Conservation (phyloP, 257 asterid species). For the Mitragyna speciosa region DNA sequence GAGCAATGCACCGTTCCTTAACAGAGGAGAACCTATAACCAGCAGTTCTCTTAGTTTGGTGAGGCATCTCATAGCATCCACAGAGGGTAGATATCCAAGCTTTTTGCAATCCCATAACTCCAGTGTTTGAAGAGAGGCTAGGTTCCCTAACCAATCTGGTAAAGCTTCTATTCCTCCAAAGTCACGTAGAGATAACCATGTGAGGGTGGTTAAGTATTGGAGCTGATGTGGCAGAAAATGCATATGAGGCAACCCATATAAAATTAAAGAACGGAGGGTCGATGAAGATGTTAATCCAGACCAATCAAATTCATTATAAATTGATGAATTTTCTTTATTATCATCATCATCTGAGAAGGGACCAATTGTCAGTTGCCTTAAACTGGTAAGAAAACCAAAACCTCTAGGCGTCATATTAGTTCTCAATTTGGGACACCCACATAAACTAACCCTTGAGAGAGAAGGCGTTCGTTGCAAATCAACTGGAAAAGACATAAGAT, state of each 20-base stretch:
- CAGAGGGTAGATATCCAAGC: constrained; percentile 12
- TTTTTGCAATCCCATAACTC: rapidly evolving
- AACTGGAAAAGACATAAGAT: constrained; percentile 9
- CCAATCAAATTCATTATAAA: background rate
- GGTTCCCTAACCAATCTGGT: constrained; percentile 27
- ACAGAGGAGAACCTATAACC: background rate
- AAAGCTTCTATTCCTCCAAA: constrained; percentile 23
- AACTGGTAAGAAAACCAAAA: background rate
- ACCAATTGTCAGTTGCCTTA: background rate
- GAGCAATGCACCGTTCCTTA: background rate
- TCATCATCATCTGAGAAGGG: constrained; percentile 10
- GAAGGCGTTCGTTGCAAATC: constrained; percentile 5
- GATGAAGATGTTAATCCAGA: background rate
- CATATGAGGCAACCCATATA: constrained; percentile 8
- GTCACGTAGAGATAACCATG: rapidly evolving
- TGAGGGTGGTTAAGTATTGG: constrained; percentile 14
- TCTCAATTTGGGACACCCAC: constrained; percentile 11
- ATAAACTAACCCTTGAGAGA: background rate
- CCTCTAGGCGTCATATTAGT: background rate
- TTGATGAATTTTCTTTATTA: background rate
- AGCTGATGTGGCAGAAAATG: constrained; percentile 15
- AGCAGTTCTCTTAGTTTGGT: background rate
- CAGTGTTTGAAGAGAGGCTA: background rate
- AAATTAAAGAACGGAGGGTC: background rate
- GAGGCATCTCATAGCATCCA: constrained; percentile 5